Conservation (phyloP, 2,329 filamentous ascomycete genomes). For the Ophiosphaerella herpotricha region DNA sequence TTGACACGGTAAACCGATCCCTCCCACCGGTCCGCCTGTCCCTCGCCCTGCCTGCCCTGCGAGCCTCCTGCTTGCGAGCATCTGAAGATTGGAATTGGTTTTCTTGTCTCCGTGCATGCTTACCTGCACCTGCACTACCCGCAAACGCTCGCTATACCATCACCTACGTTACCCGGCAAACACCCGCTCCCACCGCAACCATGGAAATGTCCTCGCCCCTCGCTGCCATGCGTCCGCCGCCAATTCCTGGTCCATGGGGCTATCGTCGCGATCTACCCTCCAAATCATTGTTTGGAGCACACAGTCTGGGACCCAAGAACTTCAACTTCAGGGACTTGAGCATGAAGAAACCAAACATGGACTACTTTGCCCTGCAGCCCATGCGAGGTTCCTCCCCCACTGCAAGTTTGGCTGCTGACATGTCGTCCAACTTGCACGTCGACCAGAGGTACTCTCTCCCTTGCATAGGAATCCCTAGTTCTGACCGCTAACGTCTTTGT, state of each 20-base stretch:
- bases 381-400: slow-evolving; percentile 87
- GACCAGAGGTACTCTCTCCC: slow-evolving; percentile 75
- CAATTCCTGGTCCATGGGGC: slow-evolving; percentile 67
- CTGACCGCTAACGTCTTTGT: slow-evolving; percentile 47
- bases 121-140: slow-evolving; percentile 8
- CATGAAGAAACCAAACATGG: slow-evolving; percentile 69
- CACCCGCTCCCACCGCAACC: slow-evolving; percentile 14
- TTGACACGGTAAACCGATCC: slow-evolving; percentile 22
- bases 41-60: slow-evolving; percentile 17
- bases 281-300: slow-evolving; percentile 58
- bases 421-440: slow-evolving; percentile 96
- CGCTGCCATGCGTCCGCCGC: slow-evolving; percentile 83
- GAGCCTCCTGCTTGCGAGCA: slow-evolving; percentile 37
- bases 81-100: slow-evolving; percentile 48
- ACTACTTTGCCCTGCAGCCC: slow-evolving; percentile 83
- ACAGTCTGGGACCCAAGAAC: slow-evolving; percentile 64
- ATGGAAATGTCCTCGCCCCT: slow-evolving; percentile 96
- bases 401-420: slow-evolving; percentile 85
- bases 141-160: slow-evolving; percentile 26
- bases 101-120: slow-evolving; percentile 37
- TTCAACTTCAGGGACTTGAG: slow-evolving; percentile 78
- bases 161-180: slow-evolving; percentile 15
- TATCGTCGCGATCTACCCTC: slow-evolving; percentile 62
- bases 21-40: slow-evolving; percentile 11
- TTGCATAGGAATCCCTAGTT: slow-evolving; percentile 29